These are phyloP conservation scores for Leptodontidium sp. DNA, from an alignment of 2,329 filamentous ascomycete species.

Conservation along the genomic window DNA sequence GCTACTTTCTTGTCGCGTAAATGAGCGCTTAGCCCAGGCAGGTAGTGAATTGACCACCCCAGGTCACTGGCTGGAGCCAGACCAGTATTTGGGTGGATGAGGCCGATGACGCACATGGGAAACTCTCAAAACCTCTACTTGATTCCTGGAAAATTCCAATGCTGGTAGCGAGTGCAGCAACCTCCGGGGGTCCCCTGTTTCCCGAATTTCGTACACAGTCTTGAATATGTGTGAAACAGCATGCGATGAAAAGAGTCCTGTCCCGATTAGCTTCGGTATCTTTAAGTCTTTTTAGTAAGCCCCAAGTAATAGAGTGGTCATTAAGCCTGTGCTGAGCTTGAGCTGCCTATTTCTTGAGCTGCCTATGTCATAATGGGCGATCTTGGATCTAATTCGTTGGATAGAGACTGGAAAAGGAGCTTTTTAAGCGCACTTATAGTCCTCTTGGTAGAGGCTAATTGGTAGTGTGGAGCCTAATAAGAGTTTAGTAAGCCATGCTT, in stretches of 20 bases:
- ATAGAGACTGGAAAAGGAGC: neutral
- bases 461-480: neutral
- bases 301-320: neutral
- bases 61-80: too few relatives aligned
- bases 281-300: neutral
- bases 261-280: neutral
- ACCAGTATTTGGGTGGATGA: too few relatives aligned
- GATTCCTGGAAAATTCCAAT: too few relatives aligned
- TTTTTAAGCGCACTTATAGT: neutral
- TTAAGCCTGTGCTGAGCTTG: neutral
- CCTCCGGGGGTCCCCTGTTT: neutral
- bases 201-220: neutral
- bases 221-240: neutral
- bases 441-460: neutral
- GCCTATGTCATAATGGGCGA: neutral
- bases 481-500: too few relatives aligned
- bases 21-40: too few relatives aligned
- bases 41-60: too few relatives aligned
- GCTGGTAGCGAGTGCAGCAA: too few relatives aligned
- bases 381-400: neutral
- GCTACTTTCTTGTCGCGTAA: too few relatives aligned
- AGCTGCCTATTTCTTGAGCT: neutral
- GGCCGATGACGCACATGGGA: too few relatives aligned
- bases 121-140: too few relatives aligned
- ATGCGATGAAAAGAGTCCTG: slow-evolving; percentile 2